These are phyloP conservation scores for Quercus rubra DNA, from an alignment of 306 rosid species.

Conservation along the genomic window DNA sequence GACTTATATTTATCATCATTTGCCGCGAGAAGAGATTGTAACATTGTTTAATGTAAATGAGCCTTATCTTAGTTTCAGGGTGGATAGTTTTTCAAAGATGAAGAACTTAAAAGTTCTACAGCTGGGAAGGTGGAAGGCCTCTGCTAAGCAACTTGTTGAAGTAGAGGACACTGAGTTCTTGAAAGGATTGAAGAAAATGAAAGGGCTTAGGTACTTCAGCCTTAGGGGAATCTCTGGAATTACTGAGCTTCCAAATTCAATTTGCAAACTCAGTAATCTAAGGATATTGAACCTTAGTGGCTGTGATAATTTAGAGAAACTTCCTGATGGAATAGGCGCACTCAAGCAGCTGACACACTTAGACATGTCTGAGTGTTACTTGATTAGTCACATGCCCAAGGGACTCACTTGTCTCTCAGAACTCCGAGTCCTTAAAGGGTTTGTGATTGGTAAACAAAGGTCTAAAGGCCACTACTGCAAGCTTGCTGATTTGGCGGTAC, in stretches of 20 bases:
- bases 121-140: conserved; percentile 20
- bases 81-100: conserved; percentile 23
- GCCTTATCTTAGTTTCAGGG: conserved; percentile 2
- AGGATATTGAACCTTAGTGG: conserved; percentile 25
- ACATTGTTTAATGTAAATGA: conserved; percentile 24
- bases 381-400: conserved; percentile 20
- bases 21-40: neutral
- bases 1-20: neutral
- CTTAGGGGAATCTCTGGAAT: conserved; percentile 19
- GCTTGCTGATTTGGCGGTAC: neutral
- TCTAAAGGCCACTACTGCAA: neutral
- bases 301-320: conserved; percentile 14
- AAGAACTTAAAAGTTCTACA: neutral
- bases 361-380: conserved; percentile 24
- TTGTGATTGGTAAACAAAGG: neutral
- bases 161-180: conserved; percentile 15
- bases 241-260: conserved; percentile 16
- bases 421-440: conserved; percentile 21
- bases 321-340: conserved; percentile 20
- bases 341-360: conserved; percentile 15
- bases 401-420: neutral
- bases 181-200: conserved; percentile 23
- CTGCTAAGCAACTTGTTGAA: neutral
- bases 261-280: conserved; percentile 15
- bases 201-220: neutral